Evolutionary conservation across 2,329 filamentous ascomycete species (phyloP).

Genomic region (Fusarium nanum): DNA sequence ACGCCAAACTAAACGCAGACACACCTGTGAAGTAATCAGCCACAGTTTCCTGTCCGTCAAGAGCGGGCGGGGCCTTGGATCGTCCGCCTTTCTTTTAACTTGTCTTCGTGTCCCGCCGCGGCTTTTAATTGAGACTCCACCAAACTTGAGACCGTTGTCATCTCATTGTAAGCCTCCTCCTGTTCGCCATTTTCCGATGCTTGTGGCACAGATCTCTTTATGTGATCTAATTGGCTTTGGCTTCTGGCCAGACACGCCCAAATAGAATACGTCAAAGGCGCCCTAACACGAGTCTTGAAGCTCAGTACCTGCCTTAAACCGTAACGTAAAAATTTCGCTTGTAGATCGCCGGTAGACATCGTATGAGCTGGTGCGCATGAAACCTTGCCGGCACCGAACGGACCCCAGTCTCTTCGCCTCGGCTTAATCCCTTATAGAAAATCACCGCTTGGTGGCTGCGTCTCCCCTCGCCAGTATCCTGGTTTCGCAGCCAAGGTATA

Average conservation of each 20-base stretch:
- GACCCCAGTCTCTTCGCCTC: constrained; percentile 37
- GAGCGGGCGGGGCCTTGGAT: constrained; percentile 26
- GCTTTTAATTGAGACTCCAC: constrained; percentile 25
- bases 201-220: constrained; percentile 14
- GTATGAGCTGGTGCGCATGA: constrained; percentile 41
- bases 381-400: constrained; percentile 36
- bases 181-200: constrained; percentile 12
- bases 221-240: constrained; percentile 20
- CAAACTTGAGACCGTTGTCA: constrained; percentile 23
- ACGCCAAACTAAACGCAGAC: constrained; percentile 2
- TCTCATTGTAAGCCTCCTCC: constrained; percentile 29
- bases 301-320: constrained; percentile 40
- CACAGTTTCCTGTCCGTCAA: constrained; percentile 27
- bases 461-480: constrained; percentile 26
- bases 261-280: constrained; percentile 11
- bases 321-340: constrained; percentile 37
- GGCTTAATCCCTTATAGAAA: constrained; percentile 40
- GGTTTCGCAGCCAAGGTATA: constrained; percentile 13
- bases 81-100: constrained; percentile 31
- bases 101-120: constrained; percentile 26
- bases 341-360: constrained; percentile 23
- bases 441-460: constrained; percentile 31
- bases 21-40: constrained; percentile 40
- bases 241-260: neutral
- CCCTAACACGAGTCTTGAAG: constrained; percentile 23